Evolutionary conservation across 2,329 filamentous ascomycete genomes (phyloP).

Genomic region (Cladosporium sp.): DNA sequence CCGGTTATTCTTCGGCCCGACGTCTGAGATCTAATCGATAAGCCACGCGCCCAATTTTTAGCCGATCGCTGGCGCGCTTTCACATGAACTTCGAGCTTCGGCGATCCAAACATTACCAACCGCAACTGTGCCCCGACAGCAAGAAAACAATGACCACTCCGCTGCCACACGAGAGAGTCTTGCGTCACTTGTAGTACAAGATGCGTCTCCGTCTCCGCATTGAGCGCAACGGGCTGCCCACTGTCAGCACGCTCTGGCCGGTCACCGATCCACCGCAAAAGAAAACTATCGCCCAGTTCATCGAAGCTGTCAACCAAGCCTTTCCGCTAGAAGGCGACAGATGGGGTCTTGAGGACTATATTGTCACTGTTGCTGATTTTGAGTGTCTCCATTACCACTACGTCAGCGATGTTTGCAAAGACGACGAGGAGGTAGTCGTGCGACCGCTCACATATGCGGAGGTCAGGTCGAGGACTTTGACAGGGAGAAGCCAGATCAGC

Average conservation of each 20-base stretch:
- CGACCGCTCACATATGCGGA: conserved; percentile 72
- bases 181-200: not conserved
- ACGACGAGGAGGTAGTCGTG: conserved; percentile 79
- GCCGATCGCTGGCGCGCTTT: not conserved
- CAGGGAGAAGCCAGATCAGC: conserved; percentile 76
- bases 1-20: too few relatives aligned
- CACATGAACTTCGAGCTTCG: conserved; percentile 3
- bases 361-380: conserved; percentile 69
- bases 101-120: not conserved
- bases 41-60: not conserved
- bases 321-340: conserved; percentile 73
- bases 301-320: conserved; percentile 71
- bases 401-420: conserved; percentile 63
- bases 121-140: not conserved
- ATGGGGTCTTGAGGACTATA: conserved; percentile 88
- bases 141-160: not conserved
- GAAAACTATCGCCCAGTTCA: conserved; percentile 64
- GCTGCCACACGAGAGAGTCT: not conserved
- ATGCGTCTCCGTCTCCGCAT: conserved; percentile 72
- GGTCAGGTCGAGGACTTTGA: conserved; percentile 62
- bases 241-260: conserved; percentile 66
- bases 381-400: conserved; percentile 84
- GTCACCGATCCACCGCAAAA: conserved; percentile 38
- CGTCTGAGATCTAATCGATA: not conserved
- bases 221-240: conserved; percentile 66